phyloP scores from a whole-genome alignment of 768 basidiomycete genomes.

The Kwoniella heveanensis region DNA sequence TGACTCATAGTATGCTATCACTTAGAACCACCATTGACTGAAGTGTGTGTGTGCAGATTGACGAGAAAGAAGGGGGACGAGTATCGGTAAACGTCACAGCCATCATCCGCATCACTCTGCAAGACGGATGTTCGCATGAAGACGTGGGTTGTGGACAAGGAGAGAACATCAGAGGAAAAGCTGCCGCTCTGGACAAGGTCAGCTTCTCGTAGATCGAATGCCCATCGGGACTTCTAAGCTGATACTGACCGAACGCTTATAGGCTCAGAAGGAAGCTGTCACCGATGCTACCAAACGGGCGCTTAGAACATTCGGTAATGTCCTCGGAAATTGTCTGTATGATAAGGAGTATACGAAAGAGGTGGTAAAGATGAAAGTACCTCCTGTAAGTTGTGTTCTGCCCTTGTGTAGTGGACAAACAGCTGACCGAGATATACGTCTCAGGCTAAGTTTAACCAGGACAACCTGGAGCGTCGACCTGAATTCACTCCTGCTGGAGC shows the following conservation, averaged over 20 bases:
- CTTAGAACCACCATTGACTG: constrained; percentile 4
- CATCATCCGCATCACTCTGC: constrained; percentile 79
- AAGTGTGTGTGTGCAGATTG: constrained; percentile 54
- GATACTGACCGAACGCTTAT: constrained; percentile 19
- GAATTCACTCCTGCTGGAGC: constrained; percentile 41
- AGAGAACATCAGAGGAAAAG: constrained; percentile 85
- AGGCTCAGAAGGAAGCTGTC: constrained; percentile 99
- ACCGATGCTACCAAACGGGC: constrained; percentile 93
- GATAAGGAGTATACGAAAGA: constrained; percentile 87
- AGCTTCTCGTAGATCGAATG: constrained; percentile 27
- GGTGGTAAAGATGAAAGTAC: constrained; percentile 81
- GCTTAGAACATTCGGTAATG: constrained; percentile 86
- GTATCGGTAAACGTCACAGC: constrained; percentile 72
- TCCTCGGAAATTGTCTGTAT: constrained; percentile 95
- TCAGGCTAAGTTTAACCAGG: constrained; percentile 45
- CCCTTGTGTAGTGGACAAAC: no score
- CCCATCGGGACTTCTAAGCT: neutral
- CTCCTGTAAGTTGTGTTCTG: constrained; percentile 70
- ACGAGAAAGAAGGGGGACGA: constrained; percentile 68
- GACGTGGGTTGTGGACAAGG: constrained; percentile 88
- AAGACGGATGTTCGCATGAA: constrained; percentile 87
- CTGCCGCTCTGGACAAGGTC: constrained; percentile 86
- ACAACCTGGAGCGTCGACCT: constrained; percentile 50
- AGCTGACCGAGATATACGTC: neutral
- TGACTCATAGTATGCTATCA: no score